phyloP scores from a whole-genome alignment of 208 protist genomes.

The Leishmania martiniquensis region DNA sequence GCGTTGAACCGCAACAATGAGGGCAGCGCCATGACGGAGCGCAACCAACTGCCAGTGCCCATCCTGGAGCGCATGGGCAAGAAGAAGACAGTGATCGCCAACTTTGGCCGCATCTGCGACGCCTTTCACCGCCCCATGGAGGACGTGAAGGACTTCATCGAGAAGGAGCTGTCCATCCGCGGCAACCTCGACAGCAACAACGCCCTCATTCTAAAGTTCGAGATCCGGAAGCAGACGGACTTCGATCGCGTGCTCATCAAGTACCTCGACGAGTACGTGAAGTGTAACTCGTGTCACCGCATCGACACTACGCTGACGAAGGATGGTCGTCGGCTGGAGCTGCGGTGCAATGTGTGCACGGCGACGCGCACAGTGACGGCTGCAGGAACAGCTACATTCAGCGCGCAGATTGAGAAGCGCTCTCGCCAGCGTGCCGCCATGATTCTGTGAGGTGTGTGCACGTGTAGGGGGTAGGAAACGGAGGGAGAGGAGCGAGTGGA shows the following conservation, averaged over 20 bases:
- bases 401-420: constrained; percentile 81
- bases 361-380: constrained; percentile 80
- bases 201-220: constrained; percentile 89
- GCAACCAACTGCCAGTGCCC: constrained; percentile 81
- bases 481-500: background rate
- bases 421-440: constrained; percentile 67
- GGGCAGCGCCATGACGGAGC: constrained; percentile 64
- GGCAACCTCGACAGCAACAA: constrained; percentile 88
- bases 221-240: constrained; percentile 82
- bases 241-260: constrained; percentile 85
- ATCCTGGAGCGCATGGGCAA: constrained; percentile 87
- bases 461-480: background rate
- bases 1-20: constrained; percentile 75
- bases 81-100: constrained; percentile 92
- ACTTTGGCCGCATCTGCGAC: constrained; percentile 92
- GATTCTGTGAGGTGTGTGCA: constrained; percentile 37
- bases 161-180: constrained; percentile 89
- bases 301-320: constrained; percentile 90
- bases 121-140: constrained; percentile 84
- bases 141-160: constrained; percentile 91
- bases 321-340: constrained; percentile 68
- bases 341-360: constrained; percentile 82
- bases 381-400: constrained; percentile 66
- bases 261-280: constrained; percentile 92
- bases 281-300: constrained; percentile 89